Evolutionary conservation across 371 early-diverging fungal genomes (phyloP), one percentile per base, ranked within the genome.

Genomic region (Saksenaea oblongispora): DNA sequence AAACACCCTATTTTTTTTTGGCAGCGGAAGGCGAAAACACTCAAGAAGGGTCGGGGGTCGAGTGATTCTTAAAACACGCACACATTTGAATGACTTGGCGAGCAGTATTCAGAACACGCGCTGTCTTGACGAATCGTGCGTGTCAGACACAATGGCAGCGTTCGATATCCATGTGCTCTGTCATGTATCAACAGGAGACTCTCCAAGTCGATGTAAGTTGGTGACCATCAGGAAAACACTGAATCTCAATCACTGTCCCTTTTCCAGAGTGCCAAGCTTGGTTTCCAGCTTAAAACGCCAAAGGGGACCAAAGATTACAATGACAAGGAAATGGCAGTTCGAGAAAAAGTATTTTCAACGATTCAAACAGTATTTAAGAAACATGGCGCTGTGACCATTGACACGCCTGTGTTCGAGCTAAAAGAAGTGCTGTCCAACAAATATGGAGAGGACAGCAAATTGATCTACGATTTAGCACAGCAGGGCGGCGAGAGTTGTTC

Each of bases 361-460:
- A 94, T 97, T 63, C 91, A 85, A 55, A 61, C 66, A 3, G 88
- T 98, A 10, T 99, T 98, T 80, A 94, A 97, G 74, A 87, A 88
- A 63, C 98, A 99, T 82, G 99, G 99, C 51, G 99, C 93, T 36
- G 93, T 98, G 35, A 95, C 98, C 0, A 97, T 99, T 63, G 99
- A 99, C 65, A 99, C 99, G 0, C 99, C 99, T 9, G 98, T 98
- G 34, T 99, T 99, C 84, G 99, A 99, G 78, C 88, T 99, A 59
- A 97, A 95, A 75, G 97, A 97, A 70, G 95, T 99, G 63, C 88
- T 99, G 37, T 71, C 92, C n/a, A 98, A 98, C 65, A 99, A 99
- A 79, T 99, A 99, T 71, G 99, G 99, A 31, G 99, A 99, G 77
- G 99, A 99, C 86, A 89, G 92, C 74, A 99, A 99, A 82, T 86